Evolutionary conservation across 768 basidiomycete genomes (phyloP).

Genomic region (Pleurotus salmoneostramineus): DNA sequence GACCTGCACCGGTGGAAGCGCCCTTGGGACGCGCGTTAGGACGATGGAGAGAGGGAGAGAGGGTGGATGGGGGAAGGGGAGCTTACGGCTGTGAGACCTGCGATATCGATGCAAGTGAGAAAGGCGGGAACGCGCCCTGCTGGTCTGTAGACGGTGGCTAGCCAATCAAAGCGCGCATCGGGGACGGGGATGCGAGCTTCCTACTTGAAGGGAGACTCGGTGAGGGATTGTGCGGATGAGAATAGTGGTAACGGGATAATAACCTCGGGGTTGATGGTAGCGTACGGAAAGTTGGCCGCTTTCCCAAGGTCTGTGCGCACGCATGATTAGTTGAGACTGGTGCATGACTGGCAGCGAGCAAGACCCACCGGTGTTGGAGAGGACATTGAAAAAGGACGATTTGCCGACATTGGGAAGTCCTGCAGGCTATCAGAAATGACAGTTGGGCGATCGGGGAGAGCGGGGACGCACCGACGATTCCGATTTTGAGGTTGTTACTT

Average conservation of each 20-base stretch:
- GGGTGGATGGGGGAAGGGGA: not conserved
- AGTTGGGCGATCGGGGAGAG: constrained; percentile 40
- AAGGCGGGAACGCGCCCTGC: constrained; percentile 85
- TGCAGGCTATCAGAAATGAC: constrained; percentile 28
- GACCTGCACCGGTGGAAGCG: constrained; percentile 95
- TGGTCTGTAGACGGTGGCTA: constrained; percentile 89
- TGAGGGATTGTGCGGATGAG: not conserved
- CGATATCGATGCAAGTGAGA: constrained; percentile 98
- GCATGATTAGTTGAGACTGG: constrained; percentile 10
- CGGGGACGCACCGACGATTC: constrained; percentile 83
- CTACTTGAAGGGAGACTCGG: constrained; percentile 16
- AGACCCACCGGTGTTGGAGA: constrained; percentile 80
- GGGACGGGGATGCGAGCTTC: constrained; percentile 96
- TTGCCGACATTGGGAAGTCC: constrained; percentile 97
- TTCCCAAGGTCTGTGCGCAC: constrained; percentile 71
- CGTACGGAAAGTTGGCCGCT: constrained; percentile 97
- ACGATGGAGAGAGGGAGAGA: constrained; percentile 3
- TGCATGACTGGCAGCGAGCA: not conserved
- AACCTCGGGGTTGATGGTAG: constrained; percentile 85
- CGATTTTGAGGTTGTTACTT: constrained; percentile 96
- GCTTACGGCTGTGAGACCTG: constrained; percentile 88
- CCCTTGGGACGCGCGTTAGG: constrained; percentile 42
- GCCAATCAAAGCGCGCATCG: constrained; percentile 92
- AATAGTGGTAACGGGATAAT: not conserved
- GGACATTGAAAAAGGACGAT: constrained; percentile 97